Evolutionary conservation across 345 rosid species (phyloP).

Genomic region (Aurinia saxatilis): DNA sequence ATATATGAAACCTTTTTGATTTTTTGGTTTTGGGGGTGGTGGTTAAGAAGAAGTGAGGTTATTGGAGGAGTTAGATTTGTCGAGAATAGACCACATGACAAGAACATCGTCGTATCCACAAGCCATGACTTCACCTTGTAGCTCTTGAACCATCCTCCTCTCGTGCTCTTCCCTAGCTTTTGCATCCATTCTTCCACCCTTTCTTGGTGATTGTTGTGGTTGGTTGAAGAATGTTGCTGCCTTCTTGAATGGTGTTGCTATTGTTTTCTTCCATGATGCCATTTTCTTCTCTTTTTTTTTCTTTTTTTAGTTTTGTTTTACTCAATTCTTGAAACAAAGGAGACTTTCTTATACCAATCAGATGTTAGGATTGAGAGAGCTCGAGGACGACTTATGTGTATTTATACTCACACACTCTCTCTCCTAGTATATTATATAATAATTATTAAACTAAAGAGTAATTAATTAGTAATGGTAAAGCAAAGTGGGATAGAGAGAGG

Average conservation of each 20-base stretch:
- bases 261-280: slow-evolving; percentile 83
- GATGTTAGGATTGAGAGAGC: slow-evolving; percentile 17
- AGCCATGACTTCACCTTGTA: slow-evolving; percentile 90
- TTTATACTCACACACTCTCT: slow-evolving; percentile 14
- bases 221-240: slow-evolving; percentile 76
- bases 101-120: slow-evolving; percentile 88
- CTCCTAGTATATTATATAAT: not conserved
- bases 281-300: slow-evolving; percentile 12
- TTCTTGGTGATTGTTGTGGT: slow-evolving; percentile 33
- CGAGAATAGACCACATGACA: slow-evolving; percentile 96
- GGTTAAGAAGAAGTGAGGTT: slow-evolving; percentile 36
- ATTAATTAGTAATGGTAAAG: slow-evolving; percentile 19
- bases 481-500: slow-evolving; percentile 24
- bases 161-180: slow-evolving; percentile 54
- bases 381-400: slow-evolving; percentile 28
- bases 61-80: slow-evolving; percentile 65
- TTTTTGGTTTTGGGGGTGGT: not conserved
- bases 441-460: slow-evolving; percentile 12
- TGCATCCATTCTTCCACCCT: slow-evolving; percentile 22
- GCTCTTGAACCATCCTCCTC: slow-evolving; percentile 42
- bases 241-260: slow-evolving; percentile 66
- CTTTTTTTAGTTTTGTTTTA: not conserved
- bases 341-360: slow-evolving; percentile 9
- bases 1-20: not conserved
- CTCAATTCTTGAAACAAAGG: slow-evolving; percentile 15